These are phyloP conservation scores for Magnolia kwangsiensis DNA, from an alignment of 164 flowering plant genomes.

Conservation along the genomic window DNA sequence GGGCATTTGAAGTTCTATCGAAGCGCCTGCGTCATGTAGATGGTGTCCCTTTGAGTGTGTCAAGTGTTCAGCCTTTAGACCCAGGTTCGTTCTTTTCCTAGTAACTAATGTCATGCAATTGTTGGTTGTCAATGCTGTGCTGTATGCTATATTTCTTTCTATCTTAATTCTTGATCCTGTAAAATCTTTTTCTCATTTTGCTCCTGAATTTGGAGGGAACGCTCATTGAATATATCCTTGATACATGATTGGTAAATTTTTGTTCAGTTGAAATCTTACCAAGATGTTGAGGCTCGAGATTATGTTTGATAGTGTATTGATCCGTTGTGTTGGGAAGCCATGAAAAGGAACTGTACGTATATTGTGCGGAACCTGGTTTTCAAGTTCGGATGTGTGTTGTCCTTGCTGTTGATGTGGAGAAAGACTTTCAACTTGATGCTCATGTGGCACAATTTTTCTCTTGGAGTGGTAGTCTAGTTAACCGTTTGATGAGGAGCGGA, in stretches of 20 bases:
- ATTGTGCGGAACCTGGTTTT: neutral
- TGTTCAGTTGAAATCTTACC: neutral
- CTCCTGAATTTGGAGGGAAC: neutral
- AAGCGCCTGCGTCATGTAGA: constrained; percentile 58
- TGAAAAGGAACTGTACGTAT: neutral
- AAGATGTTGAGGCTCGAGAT: neutral
- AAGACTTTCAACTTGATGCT: too few relatives aligned
- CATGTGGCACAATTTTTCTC: too few relatives aligned
- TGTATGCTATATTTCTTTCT: neutral
- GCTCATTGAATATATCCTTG: neutral
- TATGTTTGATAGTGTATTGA: neutral
- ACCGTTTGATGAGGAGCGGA: too few relatives aligned
- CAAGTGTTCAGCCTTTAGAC: constrained; percentile 85
- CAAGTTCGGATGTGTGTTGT: too few relatives aligned
- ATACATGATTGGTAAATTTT: neutral
- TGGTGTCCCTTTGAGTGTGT: constrained; percentile 76
- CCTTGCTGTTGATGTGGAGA: too few relatives aligned
- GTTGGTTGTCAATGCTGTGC: neutral
- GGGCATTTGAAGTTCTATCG: constrained; percentile 67
- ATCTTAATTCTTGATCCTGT: neutral
- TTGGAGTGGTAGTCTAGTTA: too few relatives aligned
- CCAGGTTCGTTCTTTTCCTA: constrained; percentile 46
- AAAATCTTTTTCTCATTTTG: neutral
- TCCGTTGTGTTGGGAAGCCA: neutral
- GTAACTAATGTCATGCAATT: neutral